phyloP scores from a whole-genome alignment of 495 filamentous ascomycete genomes.

The Trichocladium uniseriatum region DNA sequence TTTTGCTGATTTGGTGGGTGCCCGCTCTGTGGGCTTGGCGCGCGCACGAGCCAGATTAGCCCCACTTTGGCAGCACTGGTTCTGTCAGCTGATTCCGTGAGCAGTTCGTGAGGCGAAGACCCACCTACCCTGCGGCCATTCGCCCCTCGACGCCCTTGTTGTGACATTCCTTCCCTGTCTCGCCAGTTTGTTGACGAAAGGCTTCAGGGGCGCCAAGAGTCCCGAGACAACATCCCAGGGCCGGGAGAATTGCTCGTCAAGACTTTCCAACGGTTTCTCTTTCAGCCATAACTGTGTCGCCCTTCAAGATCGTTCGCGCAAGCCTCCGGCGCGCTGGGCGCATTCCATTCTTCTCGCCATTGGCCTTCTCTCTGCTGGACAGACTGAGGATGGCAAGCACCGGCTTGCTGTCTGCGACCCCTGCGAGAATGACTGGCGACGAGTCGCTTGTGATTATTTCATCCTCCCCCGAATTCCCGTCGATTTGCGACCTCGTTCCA shows the following conservation, averaged over 20 bases:
- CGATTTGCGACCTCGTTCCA: constrained; percentile 31
- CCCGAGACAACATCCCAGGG: background rate
- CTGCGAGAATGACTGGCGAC: constrained; percentile 17
- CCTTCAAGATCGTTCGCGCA: background rate
- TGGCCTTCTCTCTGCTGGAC: constrained; percentile 6
- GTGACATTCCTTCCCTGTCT: background rate
- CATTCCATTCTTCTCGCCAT: constrained; percentile 17
- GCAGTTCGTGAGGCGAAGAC: constrained; percentile 4
- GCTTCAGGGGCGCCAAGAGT: no score
- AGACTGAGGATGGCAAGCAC: constrained; percentile 28
- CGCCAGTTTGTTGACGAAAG: background rate
- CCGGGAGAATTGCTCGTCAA: no score
- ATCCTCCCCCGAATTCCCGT: constrained; percentile 40
- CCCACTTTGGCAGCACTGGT: constrained; percentile 10
- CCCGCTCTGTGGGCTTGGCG: constrained; percentile 13
- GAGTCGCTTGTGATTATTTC: constrained; percentile 29
- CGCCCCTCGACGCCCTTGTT: background rate
- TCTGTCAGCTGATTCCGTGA: constrained; percentile 22
- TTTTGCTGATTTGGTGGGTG: constrained; percentile 30
- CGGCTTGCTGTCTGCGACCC: constrained; percentile 32
- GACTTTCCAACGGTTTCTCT: no score
- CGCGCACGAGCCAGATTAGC: constrained; percentile 18
- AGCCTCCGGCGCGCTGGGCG: constrained; percentile 34
- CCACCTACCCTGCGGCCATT: background rate
- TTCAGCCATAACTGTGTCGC: constrained; percentile 3